Conservation (phyloP, 2,329 filamentous ascomycete genomes). For the Akanthomyces muscarius region DNA sequence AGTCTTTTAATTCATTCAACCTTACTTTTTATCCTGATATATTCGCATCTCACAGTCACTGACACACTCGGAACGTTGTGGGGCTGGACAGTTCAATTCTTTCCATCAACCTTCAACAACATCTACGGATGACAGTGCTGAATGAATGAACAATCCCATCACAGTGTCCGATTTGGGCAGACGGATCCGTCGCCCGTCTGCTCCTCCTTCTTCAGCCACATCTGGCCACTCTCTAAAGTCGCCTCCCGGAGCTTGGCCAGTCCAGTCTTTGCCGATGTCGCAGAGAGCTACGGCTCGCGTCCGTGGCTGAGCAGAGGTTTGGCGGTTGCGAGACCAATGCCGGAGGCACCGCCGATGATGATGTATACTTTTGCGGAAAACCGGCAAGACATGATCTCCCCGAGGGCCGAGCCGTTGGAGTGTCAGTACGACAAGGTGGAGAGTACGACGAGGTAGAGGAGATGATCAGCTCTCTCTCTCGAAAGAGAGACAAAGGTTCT, state of each 20-base stretch:
- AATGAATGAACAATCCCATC: too few species aligned
- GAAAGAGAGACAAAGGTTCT: too few species aligned
- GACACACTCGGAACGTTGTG: too few species aligned
- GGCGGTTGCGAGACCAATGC: neutral
- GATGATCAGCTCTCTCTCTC: too few species aligned
- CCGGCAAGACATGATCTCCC: neutral
- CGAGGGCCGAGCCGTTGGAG: neutral
- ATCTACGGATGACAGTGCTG: too few species aligned
- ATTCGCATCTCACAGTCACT: neutral
- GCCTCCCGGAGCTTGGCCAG: neutral
- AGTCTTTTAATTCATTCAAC: neutral
- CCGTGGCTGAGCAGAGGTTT: neutral
- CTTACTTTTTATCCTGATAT: neutral
- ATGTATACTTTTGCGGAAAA: neutral
- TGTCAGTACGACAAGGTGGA: neutral
- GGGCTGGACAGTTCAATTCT: too few species aligned
- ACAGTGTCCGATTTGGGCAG: too few species aligned
- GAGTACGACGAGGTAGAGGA: neutral
- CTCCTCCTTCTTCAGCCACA: too few species aligned
- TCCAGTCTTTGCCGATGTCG: neutral
- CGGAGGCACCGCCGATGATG: neutral
- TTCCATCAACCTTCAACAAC: too few species aligned
- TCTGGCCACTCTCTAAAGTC: neutral
- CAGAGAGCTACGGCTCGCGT: neutral
- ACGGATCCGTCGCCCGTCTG: too few species aligned